Evolutionary conservation across 2,329 filamentous ascomycete genomes (phyloP).

Genomic region (Septoria linicola): DNA sequence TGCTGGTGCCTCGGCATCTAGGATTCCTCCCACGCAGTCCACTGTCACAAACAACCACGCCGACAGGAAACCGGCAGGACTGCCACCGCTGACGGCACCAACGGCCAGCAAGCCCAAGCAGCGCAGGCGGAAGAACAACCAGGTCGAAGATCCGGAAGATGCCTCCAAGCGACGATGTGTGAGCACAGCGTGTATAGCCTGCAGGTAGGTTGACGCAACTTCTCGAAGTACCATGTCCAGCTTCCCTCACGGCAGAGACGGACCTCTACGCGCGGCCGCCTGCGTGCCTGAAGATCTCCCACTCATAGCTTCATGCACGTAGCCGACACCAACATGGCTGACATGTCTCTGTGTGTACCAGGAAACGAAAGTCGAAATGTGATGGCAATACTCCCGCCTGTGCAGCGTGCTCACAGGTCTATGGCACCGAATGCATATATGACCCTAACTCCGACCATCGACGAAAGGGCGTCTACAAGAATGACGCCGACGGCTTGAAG

Average conservation of each 20-base stretch:
- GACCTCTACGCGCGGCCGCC: no score
- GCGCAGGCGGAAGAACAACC: conserved; percentile 28
- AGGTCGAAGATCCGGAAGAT: conserved; percentile 38
- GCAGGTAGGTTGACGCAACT: no score
- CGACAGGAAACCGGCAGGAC: not conserved
- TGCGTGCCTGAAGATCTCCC: no score
- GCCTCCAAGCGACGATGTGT: conserved; percentile 45
- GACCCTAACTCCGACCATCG: conserved; percentile 95
- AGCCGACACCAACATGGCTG: no score
- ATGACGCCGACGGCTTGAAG: conserved; percentile 85
- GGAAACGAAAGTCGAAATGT: conserved; percentile 55
- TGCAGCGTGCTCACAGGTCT: conserved; percentile 93
- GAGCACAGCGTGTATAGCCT: conserved; percentile 39
- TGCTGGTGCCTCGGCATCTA: no score
- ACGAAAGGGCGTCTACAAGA: conserved; percentile 93
- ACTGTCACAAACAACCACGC: not conserved
- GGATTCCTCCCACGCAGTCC: not conserved
- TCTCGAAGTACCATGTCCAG: no score
- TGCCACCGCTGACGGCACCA: not conserved
- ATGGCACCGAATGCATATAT: conserved; percentile 86
- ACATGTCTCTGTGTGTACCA: conserved; percentile 17
- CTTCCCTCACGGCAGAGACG: no score
- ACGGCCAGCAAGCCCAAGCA: conserved; percentile 25
- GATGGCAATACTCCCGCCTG: conserved; percentile 89
- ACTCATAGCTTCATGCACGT: no score